Base-by-base conservation (phyloP, 1,284 basidiomycete species). In the Trichosporon sp. region DNA sequence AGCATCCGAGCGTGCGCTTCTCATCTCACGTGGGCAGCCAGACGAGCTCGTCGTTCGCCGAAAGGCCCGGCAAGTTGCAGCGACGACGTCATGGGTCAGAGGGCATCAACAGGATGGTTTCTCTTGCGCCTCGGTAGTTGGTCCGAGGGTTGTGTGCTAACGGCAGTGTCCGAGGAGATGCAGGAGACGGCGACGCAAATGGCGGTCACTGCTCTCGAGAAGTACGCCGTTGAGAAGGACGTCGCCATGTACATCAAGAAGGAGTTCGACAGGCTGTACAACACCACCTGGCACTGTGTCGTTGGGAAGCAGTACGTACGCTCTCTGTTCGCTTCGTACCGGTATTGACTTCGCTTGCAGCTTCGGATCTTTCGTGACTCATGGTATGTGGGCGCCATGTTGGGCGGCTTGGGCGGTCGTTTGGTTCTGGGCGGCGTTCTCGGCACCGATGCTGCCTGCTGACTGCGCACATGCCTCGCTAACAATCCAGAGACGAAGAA, bases 241-340 rank as follows among this genome's bases (percentile, higher is more conserved):
- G 94, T 98, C 77, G 95, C 95, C 13, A 93, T 95, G 40, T 88
- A 92, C 81, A 91, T 97, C 85, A 99, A 99, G 86, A 92, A 95
- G 81, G 92, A 95, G 82, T 93, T 96, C 80, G 95, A 99, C 85
- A 85, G 87, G 81, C 85, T 89, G 79, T 89, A 92, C 73, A 91
- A 91, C 19, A 78, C 93, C 59, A 97, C 95, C 69, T 98, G 95
- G 95, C 95, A 98, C 80, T 78, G 75, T 58, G 76, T 99, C 69
- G 95, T 97, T 33, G 95, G 95, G 65, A 96, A 95, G 85, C 94
- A 95, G 80, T 81, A 68, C 70, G 77, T 76, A 1, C 13, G 10
- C 14, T 8, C 14, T 16, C 9, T 27, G 3, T 4, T 54, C 21
- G 25, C 14, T 19, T 2, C 11, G 7, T 19, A 6, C 37, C 33